Evolutionary conservation across 2,329 filamentous ascomycete species (phyloP), one percentile per base, ranked within the genome.

Genomic region (Fusarium sacchari): DNA sequence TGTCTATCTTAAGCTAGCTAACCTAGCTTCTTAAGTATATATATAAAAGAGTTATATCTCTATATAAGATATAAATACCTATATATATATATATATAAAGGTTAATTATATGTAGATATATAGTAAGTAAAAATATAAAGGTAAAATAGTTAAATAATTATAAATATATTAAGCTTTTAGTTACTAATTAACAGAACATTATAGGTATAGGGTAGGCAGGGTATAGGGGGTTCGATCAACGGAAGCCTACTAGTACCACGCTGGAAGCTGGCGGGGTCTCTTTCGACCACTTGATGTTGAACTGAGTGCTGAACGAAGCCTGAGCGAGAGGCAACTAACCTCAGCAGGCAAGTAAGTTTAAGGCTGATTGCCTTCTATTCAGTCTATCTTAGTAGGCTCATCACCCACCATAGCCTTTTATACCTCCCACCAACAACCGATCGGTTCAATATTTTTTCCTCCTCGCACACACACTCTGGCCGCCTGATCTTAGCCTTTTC

Each of bases 351-450:
- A 22, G 28, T 32, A 50, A 50, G 28, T 50, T 32, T 34, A 50
- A 50, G 47, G 30, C 22, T 52, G 56, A 36, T 55, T 55, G 50
- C 34, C 50, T 40, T 37, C 24, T 60, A 58, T 68, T 70, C 59
- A 68, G 66, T 68, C 66, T 60, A 59, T 67, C 43, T 50, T 34
- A 50, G 47, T 49, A 74, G 71, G 67, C 46, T 67, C 75, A 71
- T 69, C 66, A 71, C 68, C 62, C 75, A 73, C 63, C 70, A 52
- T 67, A 49, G 40, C 49, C 64, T 69, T 61, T 62, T 64, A 50
- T 57, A 67, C 49, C 47, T 74, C 69, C 65, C 69, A 50, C 61
- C 71, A 67, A 62, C 66, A 53, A 43, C 52, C 59, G 50, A 49
- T 64, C 52, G 44, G 22, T 47, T 67, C 61, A 64, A 36, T 44